phyloP scores from a whole-genome alignment of 2,329 filamentous ascomycete genomes.

The Atkinsonella hypoxylon region DNA sequence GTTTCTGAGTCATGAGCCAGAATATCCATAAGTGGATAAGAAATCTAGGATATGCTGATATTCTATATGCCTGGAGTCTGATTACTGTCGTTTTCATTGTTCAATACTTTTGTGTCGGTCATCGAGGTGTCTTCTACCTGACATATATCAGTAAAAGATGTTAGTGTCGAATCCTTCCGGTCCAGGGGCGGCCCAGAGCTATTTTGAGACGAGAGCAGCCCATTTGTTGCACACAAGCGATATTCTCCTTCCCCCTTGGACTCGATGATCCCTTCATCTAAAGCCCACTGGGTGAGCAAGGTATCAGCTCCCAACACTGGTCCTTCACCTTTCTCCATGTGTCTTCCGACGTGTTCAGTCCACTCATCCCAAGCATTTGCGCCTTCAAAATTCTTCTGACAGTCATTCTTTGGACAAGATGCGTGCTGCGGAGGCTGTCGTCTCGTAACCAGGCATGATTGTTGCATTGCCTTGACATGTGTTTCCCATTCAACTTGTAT shows the following conservation, averaged over 20 bases:
- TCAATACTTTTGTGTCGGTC: slow-evolving; percentile 13
- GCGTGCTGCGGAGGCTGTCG: slow-evolving; percentile 60
- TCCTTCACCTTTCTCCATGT: slow-evolving; percentile 67
- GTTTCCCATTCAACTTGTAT: slow-evolving; percentile 51
- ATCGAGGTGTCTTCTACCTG: slow-evolving; percentile 13
- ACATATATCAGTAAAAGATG: slow-evolving; percentile 9
- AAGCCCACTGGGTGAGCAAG: slow-evolving; percentile 47
- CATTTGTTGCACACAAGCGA: slow-evolving; percentile 28
- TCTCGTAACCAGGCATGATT: slow-evolving; percentile 59
- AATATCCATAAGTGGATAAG: too few species aligned
- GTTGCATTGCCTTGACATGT: slow-evolving; percentile 58
- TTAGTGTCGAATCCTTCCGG: slow-evolving; percentile 15
- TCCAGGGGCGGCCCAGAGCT: slow-evolving; percentile 9
- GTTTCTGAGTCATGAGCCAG: too few species aligned
- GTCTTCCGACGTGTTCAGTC: slow-evolving; percentile 83
- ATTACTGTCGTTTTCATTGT: slow-evolving; percentile 13
- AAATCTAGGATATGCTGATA: too few species aligned
- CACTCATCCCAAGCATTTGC: slow-evolving; percentile 73
- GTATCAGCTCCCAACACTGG: slow-evolving; percentile 43
- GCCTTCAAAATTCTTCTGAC: slow-evolving; percentile 58
- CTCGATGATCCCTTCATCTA: slow-evolving; percentile 53
- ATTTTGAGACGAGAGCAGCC: slow-evolving; percentile 10
- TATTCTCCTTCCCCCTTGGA: slow-evolving; percentile 43
- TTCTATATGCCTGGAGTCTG: neutral
- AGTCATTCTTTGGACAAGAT: slow-evolving; percentile 60